Base-by-base conservation (phyloP, 306 rosid genomes). In the Vicia villosa region DNA sequence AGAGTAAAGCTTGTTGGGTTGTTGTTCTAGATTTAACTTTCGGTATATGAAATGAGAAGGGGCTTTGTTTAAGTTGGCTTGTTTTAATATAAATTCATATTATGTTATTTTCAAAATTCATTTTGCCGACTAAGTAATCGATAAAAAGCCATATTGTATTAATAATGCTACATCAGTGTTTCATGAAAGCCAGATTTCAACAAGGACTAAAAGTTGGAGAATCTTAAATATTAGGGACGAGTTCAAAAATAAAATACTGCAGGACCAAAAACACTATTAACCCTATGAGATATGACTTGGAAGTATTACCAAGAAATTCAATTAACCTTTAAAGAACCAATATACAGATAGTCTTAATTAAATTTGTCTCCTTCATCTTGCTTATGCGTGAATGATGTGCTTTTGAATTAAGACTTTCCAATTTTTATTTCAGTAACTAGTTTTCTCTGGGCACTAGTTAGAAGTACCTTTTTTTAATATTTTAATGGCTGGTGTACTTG, bases 241-340 rank as follows among this genome's bases (percentile, higher is more conserved):
- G 7, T 34, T 34, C 10, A 34, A 34, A 34, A 14, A 43, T 1
- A 43, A 13, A 13, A 43, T 12, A 43, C 6, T 43, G 49, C 6
- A 42, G 10, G 47, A 42, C 47, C n/a, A 1, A 4, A 42, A 42
- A 13, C 47, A 42, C 17, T 43, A 43, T 4, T 14, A 43, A 43
- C 49, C 49, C 49, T 43, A 50, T 50, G 21, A 4, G 56, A 63
- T 17, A 22, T 38, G 62, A 28, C 74, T 59, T 1, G 4, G 46
- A 66, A 72, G 34, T 72, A 52, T 16, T 43, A 21, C 69, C 69
- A 10, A 40, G 38, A 38, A 63, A 65, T 28, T 54, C 34, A 24
- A 51, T 47, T 46, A 13, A 19, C 36, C 60, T 49, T 15, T 16
- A 16, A 15, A 60, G 46, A 60, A 17, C 19, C n/a, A 34, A 34